Base-by-base conservation (phyloP, 2,329 filamentous ascomycete species). In the Trichophyton rubrum region DNA sequence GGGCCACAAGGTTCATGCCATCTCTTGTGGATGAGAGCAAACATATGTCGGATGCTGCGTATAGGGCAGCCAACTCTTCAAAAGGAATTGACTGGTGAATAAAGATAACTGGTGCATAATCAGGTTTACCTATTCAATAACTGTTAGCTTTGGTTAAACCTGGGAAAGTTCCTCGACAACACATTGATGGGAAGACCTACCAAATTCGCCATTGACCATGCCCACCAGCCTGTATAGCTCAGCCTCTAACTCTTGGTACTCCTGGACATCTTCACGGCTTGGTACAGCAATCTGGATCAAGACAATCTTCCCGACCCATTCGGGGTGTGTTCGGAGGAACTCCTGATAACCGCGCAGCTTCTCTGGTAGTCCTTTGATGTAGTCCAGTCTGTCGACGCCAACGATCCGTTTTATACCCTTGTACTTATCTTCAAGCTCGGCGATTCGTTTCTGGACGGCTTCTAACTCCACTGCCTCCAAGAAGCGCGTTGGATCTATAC, bases 1-100 rank as follows among this genome's bases (percentile, higher is more conserved):
- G 96, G 0, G 90, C 92, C 20, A 97, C 92, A 13, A 97, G 82
- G 73, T 97, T 97, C 91, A 97, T 96, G 68, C 92, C 92, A 69
- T 97, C 92, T 49, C 92, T 86, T 3, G 88, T 95, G 0, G 88
- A 96, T 2, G 87, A 92, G 45, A 95, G 89, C 3, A 96, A 80
- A 70, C 90, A 95, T 56, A 88, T 87, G 70, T 96, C 91, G 1
- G 89, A 90, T 17, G 92, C 84, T 20, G 89, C 88, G 71, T 97
- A 97, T 4, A 97, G 80, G 0, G 90, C 90, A n/a, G 90, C 90
- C 40, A 97, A 82, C 74, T 96, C 91, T 62, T 95, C 89, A 68
- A 96, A 96, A n/a, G 83, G 82, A 66, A 96, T 87, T 1, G 88
- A 93, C 74, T 95, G 90, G 76, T 97, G 90, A 68, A 97, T 85